Evolutionary conservation across 345 rosid species (phyloP).

Genomic region (Ceriops zippeliana): DNA sequence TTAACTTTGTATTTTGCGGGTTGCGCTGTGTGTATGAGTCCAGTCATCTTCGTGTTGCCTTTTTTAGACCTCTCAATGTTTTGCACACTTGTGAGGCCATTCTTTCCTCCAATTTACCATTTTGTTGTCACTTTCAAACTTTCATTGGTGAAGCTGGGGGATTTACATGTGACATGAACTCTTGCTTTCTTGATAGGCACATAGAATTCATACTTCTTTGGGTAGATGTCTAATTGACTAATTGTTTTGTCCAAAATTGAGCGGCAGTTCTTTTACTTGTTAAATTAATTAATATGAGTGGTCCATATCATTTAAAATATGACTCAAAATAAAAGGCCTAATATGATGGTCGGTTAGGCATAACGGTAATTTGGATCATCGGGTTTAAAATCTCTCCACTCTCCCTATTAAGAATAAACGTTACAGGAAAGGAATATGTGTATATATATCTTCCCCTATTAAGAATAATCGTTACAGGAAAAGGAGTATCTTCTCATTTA

Average conservation of each 20-base stretch:
- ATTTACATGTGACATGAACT: constrained; percentile 4
- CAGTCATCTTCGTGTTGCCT: constrained; percentile 7
- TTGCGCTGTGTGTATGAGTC: not conserved
- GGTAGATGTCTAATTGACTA: not conserved
- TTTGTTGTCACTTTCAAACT: not conserved
- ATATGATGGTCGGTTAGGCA: no score
- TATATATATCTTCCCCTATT: no score
- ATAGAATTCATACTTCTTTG: not conserved
- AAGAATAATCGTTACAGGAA: no score
- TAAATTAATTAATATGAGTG: no score
- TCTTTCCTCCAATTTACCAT: not conserved
- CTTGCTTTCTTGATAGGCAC: not conserved
- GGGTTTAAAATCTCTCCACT: no score
- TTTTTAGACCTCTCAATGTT: constrained; percentile 14
- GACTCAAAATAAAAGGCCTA: no score
- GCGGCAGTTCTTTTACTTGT: not conserved
- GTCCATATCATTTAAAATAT: no score
- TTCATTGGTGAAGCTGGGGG: constrained; percentile 8
- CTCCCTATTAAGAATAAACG: no score
- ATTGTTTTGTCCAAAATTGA: not conserved
- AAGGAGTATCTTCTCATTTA: no score
- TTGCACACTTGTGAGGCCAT: constrained; percentile 7
- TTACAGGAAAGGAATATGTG: no score
- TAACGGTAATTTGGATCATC: no score
- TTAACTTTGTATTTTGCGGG: no score